Evolutionary conservation across 768 basidiomycete species (phyloP), one percentile per base, ranked within the genome.

Genomic region (Boletus insuetus): DNA sequence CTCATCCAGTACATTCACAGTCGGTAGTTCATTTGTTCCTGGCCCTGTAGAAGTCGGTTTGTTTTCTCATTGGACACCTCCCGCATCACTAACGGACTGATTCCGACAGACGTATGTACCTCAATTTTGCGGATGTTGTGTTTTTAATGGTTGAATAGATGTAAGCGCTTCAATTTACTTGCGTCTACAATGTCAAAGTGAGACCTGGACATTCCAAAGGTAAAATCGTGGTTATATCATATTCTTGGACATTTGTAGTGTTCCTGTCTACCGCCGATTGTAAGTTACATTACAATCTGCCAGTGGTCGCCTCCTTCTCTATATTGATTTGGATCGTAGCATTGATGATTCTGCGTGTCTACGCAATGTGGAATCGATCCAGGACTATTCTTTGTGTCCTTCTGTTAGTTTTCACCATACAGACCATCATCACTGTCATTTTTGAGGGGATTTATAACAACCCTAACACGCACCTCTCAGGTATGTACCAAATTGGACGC

Each of bases 241-340:
- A 12, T 17, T 1, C 1, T 3, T 58, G 56, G 58, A 3, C 14
- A 10, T 39, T 29, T 7, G 9, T 20, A 2, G 6, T 60, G 1
- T 60, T 58, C 5, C 11, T 51, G 32, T 39, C 26, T 37, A 19
- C 49, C 11, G 39, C 34, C 4, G 59, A 60, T 14, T 14, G 59
- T 59, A 24, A 51, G 59, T 54, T 24, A 24, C 6, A 13, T 34
- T 13, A 3, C 32, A 13, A 4, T 26, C 26, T n/a, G n/a, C n/a
- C n/a, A n/a, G n/a, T 26, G 26, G 26, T 26, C 2, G 8, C 26
- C 8, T 26, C 12, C 2, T n/a, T 6, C 38, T 17, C 38, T 7
- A 7, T 39, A n/a, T 3, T 39, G 38, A 39, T 39, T 2, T 13
- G 2, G 38, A 19, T 22, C 9, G 9, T 26, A 60, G 59, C 35